A percentile compares a stretch with the other conserved stretches of the same genome.
These are phyloP conservation scores for Rhizoclosmatium globosum DNA, from an alignment of 192 early-diverging fungal genomes.

Conservation along the genomic window DNA sequence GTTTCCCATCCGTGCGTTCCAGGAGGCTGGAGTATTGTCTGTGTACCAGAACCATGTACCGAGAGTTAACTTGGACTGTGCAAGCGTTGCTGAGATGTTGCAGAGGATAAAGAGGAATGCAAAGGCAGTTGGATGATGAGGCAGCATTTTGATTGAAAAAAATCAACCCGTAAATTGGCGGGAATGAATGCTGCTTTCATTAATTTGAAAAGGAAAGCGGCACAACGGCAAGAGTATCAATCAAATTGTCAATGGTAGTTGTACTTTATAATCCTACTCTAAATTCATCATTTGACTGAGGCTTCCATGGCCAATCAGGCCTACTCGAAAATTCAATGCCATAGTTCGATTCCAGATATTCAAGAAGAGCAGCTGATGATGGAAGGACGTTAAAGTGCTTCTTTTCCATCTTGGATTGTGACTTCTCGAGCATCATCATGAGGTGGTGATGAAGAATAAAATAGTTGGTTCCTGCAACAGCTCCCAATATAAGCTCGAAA, in stretches of 20 bases:
- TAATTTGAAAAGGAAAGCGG: too few relatives aligned
- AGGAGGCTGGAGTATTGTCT: conserved; percentile 19
- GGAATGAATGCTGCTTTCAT: too few relatives aligned
- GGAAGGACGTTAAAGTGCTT: conserved; percentile 88
- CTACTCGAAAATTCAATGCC: conserved; percentile 40
- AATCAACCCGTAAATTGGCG: too few relatives aligned
- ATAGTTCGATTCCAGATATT: conserved; percentile 72
- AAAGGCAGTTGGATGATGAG: too few relatives aligned
- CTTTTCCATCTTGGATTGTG: conserved; percentile 75
- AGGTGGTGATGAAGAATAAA: conserved; percentile 95
- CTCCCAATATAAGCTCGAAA: conserved; percentile 71
- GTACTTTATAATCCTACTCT: background rate
- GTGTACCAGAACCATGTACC: conserved; percentile 42
- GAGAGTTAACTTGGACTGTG: conserved; percentile 11
- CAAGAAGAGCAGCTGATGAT: conserved; percentile 78
- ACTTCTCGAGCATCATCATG: conserved; percentile 92
- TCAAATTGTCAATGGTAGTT: background rate
- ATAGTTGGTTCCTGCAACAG: conserved; percentile 63
- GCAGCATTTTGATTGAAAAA: too few relatives aligned
- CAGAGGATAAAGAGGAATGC: too few relatives aligned
- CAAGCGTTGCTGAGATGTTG: too few relatives aligned
- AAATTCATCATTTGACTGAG: background rate
- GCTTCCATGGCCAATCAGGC: conserved; percentile 37
- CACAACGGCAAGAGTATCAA: too few relatives aligned
- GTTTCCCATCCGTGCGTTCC: conserved; percentile 10